Evolutionary conservation across 495 filamentous ascomycete genomes (phyloP), one percentile per base, ranked within the genome.

Genomic region (Podospora bellae-mahoneyi): DNA sequence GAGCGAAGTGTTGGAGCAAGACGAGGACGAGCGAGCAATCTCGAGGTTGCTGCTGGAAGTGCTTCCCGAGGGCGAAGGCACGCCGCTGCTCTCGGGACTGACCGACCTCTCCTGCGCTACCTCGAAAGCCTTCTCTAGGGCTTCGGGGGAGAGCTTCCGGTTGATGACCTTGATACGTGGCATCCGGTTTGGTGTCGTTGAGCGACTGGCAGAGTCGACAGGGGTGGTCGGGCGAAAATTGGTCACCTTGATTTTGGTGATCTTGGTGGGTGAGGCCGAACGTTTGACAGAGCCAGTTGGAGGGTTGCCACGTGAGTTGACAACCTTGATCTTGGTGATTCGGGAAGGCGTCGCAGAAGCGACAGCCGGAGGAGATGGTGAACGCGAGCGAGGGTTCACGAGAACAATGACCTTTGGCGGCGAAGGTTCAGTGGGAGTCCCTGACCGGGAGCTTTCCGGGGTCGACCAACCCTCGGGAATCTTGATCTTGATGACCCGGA

Each of bases 401-500:
- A 70, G 64, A n/a, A 28, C 54, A 34, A 70, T 70, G 59, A 70
- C 59, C 9, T 60, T 57, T 3, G 28, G 32, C 13, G 54, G 32
- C 18, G 60, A 44, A 19, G 26, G n/a, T 7, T 32, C 44, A 39
- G 30, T 58, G 56, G 34, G 56, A 18, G 55, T n/a, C 32, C 58
- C 66, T 60, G 16, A 39, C 15, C 9, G 5, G 2, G 39, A 48
- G 39, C 39, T 48, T 13, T 18, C 9, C 7, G 39, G 39, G 39
- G 5, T 48, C 15, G 39, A 48, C 39, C 39, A 48, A 13, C 39
- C 39, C 39, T 48, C 23, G 6, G 66, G 57, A 18, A 74, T 56
- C 19, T 65, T 59, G 58, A 75, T 71, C 66, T 67, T 73, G 65
- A 73, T 75, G 44, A 74, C 65, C 2, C 66, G 66, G 15, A 62